Base-by-base conservation (phyloP, 441 rosid species). In the Melastoma candidum region DNA sequence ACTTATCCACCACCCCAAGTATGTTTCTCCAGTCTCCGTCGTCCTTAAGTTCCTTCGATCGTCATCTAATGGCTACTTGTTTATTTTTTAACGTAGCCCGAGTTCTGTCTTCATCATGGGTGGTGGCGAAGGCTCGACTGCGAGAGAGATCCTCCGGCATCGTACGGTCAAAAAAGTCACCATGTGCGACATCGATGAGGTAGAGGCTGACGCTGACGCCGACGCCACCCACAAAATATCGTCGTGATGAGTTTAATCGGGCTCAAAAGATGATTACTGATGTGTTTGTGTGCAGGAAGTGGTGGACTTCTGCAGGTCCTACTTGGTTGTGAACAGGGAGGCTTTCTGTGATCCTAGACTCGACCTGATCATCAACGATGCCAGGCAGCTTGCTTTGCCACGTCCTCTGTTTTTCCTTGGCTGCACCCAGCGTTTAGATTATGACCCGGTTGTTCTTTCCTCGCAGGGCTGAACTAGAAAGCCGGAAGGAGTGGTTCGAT, bases 141-240 rank as follows among this genome's bases (percentile, higher is more conserved):
- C 84, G 14, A 77, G 85, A 56, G 88, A 82, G 66, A 71, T 73
- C 11, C 77, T 82, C 12, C 72, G 77, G 51, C 88, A 82, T 48
- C 68, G 17, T 46, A 56, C 73, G 4, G 69, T 74, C 3, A 79
- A 74, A 39, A 79, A 77, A 51, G 77, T 71, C 49, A 66, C 70
- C 44, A 82, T 79, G 85, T 79, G 83, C 55, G 88, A 82, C 73
- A 82, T 82, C 32, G 88, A 82, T 43, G 75, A 73, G 88, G 88
- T 77, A 64, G 12, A 49, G 24, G 44, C n/a, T n/a, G n/a, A n/a
- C n/a, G n/a, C n/a, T n/a, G n/a, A n/a, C n/a, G n/a, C n/a, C n/a
- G n/a, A n/a, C n/a, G n/a, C n/a, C n/a, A 17, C 22, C 22, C 22
- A 17, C 22, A 45, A 13, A 12, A 51, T 5, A 11, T 45, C 24